Evolutionary conservation across 768 basidiomycete species (phyloP).

Genomic region (Tremella mesenterica): DNA sequence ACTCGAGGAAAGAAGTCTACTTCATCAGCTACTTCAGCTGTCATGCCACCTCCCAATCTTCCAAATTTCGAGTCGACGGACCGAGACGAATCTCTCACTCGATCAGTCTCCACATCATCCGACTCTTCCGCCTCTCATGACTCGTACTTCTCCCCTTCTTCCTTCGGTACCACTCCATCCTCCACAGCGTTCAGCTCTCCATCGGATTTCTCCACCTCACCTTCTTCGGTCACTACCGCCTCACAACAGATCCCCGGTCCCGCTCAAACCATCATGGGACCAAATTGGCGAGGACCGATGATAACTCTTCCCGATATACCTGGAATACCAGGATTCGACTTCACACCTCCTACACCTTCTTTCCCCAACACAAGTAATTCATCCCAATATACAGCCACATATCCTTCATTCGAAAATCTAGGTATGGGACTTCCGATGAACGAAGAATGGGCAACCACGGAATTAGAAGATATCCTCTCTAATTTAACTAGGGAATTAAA

Average conservation of each 20-base stretch:
- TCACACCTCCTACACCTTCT: conserved; percentile 7
- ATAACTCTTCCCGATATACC: background rate
- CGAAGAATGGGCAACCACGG: background rate
- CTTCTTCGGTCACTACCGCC: background rate
- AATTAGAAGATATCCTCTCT: background rate
- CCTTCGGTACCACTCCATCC: background rate
- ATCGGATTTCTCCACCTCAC: conserved; percentile 1
- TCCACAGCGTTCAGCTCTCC: conserved; percentile 6
- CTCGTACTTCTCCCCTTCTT: conserved; percentile 2
- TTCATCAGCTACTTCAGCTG: background rate
- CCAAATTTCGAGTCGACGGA: background rate
- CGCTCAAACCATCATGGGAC: background rate
- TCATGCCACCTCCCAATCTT: background rate
- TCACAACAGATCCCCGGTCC: no score
- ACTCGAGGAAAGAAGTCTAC: background rate
- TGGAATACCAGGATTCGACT: conserved; percentile 3
- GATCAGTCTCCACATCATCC: conserved; percentile 8
- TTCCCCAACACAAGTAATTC: background rate
- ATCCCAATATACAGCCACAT: background rate
- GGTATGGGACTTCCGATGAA: background rate
- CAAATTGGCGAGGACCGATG: background rate
- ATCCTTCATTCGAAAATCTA: background rate
- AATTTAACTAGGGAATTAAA: background rate
- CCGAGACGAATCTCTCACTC: conserved; percentile 1
- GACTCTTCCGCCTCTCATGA: background rate